phyloP scores from a whole-genome alignment of 1,284 basidiomycete genomes.

The Fomitopsis palustris region DNA sequence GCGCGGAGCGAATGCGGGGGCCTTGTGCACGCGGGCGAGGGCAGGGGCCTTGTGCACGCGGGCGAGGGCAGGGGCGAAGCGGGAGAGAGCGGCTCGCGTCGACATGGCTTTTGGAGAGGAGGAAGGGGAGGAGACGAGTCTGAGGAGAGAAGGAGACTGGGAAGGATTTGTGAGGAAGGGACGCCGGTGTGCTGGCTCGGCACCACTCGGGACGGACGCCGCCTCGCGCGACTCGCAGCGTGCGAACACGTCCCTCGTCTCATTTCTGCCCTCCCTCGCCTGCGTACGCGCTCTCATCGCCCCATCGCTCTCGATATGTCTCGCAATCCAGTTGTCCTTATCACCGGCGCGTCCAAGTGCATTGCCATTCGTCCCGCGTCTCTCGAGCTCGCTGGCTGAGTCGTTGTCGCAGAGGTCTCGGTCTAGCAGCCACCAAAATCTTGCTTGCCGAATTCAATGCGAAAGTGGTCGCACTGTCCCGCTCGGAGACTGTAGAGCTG shows the following conservation, averaged over 20 bases:
- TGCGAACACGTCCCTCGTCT: conserved; percentile 4
- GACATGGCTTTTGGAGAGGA: conserved; percentile 46
- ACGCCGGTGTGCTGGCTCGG: conserved; percentile 23
- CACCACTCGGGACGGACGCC: conserved; percentile 22
- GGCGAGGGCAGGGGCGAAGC: conserved; percentile 56
- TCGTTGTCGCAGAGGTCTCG: conserved; percentile 65
- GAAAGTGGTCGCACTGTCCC: conserved; percentile 74
- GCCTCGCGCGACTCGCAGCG: conserved; percentile 5
- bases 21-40: conserved; percentile 42
- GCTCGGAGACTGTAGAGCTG: conserved; percentile 64
- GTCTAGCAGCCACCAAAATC: conserved; percentile 65
- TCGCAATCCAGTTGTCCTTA: conserved; percentile 48
- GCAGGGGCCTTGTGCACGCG: conserved; percentile 51
- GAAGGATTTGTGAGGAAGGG: conserved; percentile 17
- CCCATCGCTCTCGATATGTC: conserved; percentile 15
- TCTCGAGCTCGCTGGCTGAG: conserved; percentile 8
- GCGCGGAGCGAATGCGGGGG: conserved; percentile 35
- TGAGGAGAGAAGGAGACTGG: conserved; percentile 20
- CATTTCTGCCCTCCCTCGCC: conserved; percentile 1
- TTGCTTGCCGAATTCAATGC: conserved; percentile 60
- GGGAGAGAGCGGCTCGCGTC: conserved; percentile 59
- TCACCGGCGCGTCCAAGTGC: conserved; percentile 79
- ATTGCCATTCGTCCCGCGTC: conserved; percentile 7
- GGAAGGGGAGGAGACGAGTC: conserved; percentile 21
- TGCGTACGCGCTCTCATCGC: neutral